Evolutionary conservation across 192 early-diverging fungal species (phyloP), one percentile per base, ranked within the genome.

Genomic region (Podila epigama): DNA sequence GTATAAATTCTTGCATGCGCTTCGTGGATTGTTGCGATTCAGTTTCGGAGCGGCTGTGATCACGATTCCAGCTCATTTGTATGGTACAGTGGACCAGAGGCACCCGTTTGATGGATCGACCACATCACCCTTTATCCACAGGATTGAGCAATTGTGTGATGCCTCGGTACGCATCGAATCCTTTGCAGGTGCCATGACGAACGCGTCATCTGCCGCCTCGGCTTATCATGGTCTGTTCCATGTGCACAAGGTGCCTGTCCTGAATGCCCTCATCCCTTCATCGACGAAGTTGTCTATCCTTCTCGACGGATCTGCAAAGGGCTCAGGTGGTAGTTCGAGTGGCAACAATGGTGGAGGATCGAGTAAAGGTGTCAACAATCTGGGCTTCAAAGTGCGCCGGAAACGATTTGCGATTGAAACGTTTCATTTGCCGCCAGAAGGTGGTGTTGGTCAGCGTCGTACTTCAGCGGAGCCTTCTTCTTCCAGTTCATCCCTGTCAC

Each of bases 381-480:
- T 98, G 34, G 96, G 90, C 27, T 99, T 99, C 83, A 93, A 92
- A 58, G 87, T 93, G 28, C 69, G 95, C 35, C 81, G 97, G 59
- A 98, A 97, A 75, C 84, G 93, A 64, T 99, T 99, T 82, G 83
- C 87, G 9, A 92, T 99, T 29, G 96, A 97, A 64, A 92, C 94
- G 0, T 96, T 97, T 70, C 90, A 93, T 70, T 81, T 99, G 53
- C 97, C 97, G n/a, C 95, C 96, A 8, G 97, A 99, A 67, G 91
- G 90, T 41, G 95, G 94, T 34, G 92, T 93, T 0, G 85, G 83
- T 18, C 87, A 92, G 53, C 77, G 92, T 42, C 79, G 90, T 20
- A 83, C 83, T 0, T 73, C 70, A 28, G 42, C 70, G 20, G 70
- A 73, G n/a, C 60, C 70, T n/a, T 70, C 68, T 10, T 65, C 64